These are phyloP conservation scores for Phytophthora ramorum DNA, from an alignment of 352 stramenopile genomes.

Conservation along the genomic window DNA sequence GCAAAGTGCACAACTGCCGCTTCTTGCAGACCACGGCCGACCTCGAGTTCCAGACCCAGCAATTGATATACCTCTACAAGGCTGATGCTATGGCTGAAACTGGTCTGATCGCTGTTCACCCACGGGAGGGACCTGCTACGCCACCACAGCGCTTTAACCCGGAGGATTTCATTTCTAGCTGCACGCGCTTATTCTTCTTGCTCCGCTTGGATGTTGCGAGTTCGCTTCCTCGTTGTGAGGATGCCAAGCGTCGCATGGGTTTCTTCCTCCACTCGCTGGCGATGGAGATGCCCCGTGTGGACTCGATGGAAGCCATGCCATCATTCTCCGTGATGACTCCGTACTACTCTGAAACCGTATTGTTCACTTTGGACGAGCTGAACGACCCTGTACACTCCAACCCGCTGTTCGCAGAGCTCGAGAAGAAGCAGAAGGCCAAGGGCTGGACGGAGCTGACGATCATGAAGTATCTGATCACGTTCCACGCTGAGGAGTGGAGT, in stretches of 20 bases:
- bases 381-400: slow-evolving; percentile 87
- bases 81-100: slow-evolving; percentile 68
- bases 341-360: slow-evolving; percentile 89
- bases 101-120: slow-evolving; percentile 55
- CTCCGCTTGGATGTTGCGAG: slow-evolving; percentile 72
- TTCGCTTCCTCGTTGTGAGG: slow-evolving; percentile 80
- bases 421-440: slow-evolving; percentile 79
- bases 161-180: slow-evolving; percentile 79
- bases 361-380: slow-evolving; percentile 89
- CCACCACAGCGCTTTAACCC: slow-evolving; percentile 50
- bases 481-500: slow-evolving; percentile 89
- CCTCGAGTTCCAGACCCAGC: slow-evolving; percentile 74
- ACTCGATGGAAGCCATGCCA: slow-evolving; percentile 81
- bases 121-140: slow-evolving; percentile 35
- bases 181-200: slow-evolving; percentile 84
- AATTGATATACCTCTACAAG: slow-evolving; percentile 73
- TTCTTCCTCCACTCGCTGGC: slow-evolving; percentile 88
- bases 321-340: slow-evolving; percentile 91
- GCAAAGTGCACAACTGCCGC: slow-evolving; percentile 60
- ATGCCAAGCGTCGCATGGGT: slow-evolving; percentile 85
- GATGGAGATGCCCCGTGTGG: slow-evolving; percentile 86
- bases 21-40: slow-evolving; percentile 70
- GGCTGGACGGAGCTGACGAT: slow-evolving; percentile 83
- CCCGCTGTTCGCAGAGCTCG: slow-evolving; percentile 76
- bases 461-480: slow-evolving; percentile 90